These are phyloP conservation scores for Aquilaria sinensis DNA, from an alignment of 345 rosid genomes.

Conservation along the genomic window DNA sequence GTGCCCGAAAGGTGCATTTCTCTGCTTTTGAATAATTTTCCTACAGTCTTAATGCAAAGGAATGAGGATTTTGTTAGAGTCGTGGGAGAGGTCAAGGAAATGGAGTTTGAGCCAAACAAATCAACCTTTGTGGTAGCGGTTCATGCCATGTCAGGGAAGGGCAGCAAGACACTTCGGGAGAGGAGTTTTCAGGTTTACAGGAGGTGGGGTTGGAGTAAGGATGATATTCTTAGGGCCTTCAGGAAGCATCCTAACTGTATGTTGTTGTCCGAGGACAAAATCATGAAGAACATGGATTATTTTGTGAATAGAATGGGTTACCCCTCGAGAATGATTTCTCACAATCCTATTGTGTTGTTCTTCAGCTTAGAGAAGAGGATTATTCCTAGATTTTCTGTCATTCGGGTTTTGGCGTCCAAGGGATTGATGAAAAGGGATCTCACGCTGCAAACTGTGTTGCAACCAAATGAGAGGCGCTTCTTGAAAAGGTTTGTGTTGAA, in stretches of 20 bases:
- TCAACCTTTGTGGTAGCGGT: conserved; percentile 41
- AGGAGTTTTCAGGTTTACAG: conserved; percentile 34
- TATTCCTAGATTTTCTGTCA: conserved; percentile 39
- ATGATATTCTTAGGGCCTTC: conserved; percentile 37
- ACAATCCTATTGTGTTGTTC: conserved; percentile 29
- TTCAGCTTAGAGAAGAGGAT: conserved; percentile 51
- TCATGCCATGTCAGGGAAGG: conserved; percentile 33
- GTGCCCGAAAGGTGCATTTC: conserved; percentile 33
- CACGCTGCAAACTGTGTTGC: conserved; percentile 32
- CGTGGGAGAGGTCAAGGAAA: conserved; percentile 31
- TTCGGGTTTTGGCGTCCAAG: conserved; percentile 28
- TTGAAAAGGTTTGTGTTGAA: conserved; percentile 36
- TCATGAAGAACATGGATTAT: conserved; percentile 37
- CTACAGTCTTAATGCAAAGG: conserved; percentile 40
- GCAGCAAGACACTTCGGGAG: conserved; percentile 35
- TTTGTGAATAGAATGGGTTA: conserved; percentile 39
- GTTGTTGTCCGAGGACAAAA: conserved; percentile 44
- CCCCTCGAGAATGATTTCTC: conserved; percentile 26
- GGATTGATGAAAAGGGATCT: conserved; percentile 38
- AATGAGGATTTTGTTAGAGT: conserved; percentile 21
- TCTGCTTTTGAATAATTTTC: conserved; percentile 39
- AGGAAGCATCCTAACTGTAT: conserved; percentile 46
- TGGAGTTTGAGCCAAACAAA: conserved; percentile 45
- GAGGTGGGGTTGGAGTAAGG: conserved; percentile 55
- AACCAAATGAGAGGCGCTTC: conserved; percentile 30